Base-by-base conservation (phyloP, 2,329 filamentous ascomycete species). In the Sarocladium strictum region DNA sequence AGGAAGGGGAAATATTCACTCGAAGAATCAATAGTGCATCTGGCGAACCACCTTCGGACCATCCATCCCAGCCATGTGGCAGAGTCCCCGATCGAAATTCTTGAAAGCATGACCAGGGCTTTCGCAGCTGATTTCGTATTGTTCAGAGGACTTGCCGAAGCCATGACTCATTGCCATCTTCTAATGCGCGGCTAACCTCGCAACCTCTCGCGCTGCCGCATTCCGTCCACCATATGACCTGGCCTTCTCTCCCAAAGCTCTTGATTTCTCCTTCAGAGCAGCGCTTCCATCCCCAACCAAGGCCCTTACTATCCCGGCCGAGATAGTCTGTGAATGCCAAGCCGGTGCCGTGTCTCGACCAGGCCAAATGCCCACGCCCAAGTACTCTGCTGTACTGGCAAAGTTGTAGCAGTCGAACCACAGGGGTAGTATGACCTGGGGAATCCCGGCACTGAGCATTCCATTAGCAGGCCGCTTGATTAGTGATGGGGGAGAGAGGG, bases 381-480 rank as follows among this genome's bases (percentile, higher is more conserved):
- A 57, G 53, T 62, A 68, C 59, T 77, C 74, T 1, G 68, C 71
- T 2, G 69, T 65, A 11, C 62, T 63, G 7, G 74, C 72, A 55
- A 68, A 75, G 53, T 75, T 71, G 56, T 73, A 73, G 0, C 68
- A 67, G 53, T 77, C 75, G 2, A 69, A 61, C 75, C 75, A 76
- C 4, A 68, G 58, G 0, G 75, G 74, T 1, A 77, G 61, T 3
- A 76, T 58, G 9, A 77, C 57, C 49, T 77, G 75, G 2, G 74
- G 71, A 9, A 73, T 63, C 3, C 74, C 74, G 19, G 67, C 65
- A 15, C 73, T 75, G 32, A 15, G 9, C 26, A 37, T 26, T 14
- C 14, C 54, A 4, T 47, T 56, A 57, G 54, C 45, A 12, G 50
- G 35, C 26, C n/a, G 3, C 11, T 9, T 52, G 6, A 21, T 2